These are phyloP conservation scores for Graphium sp. DNA, from an alignment of 2,329 filamentous ascomycete genomes.

Conservation along the genomic window DNA sequence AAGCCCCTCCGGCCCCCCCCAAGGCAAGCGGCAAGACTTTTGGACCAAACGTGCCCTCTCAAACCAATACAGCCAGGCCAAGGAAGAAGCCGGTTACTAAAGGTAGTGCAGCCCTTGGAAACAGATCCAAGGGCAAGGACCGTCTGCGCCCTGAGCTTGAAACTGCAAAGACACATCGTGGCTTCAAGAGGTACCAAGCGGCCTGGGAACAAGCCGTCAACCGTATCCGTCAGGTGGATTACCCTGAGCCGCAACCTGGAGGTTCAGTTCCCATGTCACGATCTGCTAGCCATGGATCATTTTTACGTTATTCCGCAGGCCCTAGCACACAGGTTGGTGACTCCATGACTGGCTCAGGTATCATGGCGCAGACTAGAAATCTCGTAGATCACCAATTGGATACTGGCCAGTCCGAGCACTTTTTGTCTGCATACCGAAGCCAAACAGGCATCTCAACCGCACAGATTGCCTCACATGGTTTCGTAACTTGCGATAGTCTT, in stretches of 20 bases:
- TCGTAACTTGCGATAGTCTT: too few relatives aligned
- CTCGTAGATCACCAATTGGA: too few relatives aligned
- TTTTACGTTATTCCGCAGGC: too few relatives aligned
- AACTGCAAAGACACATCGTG: conserved; percentile 1
- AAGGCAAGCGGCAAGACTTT: neutral
- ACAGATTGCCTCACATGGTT: too few relatives aligned
- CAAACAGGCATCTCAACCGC: too few relatives aligned
- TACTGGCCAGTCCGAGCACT: too few relatives aligned
- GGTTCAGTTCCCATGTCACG: neutral
- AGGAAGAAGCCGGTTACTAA: conserved; percentile 1
- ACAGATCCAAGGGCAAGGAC: too few relatives aligned
- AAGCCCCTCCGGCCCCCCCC: conserved; percentile 1
- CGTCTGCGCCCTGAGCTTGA: conserved; percentile 1
- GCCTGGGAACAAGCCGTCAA: conserved; percentile 4
- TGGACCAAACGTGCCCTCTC: conserved; percentile 3
- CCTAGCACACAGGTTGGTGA: too few relatives aligned
- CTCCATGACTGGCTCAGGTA: too few relatives aligned
- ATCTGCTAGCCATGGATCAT: conserved; percentile 1
- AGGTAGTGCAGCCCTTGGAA: neutral
- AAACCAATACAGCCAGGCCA: conserved; percentile 2
- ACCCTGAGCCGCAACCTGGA: neutral
- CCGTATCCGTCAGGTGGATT: conserved; percentile 2
- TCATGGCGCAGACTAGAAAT: too few relatives aligned
- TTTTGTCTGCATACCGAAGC: too few relatives aligned
- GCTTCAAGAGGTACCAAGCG: conserved; percentile 4